These are phyloP conservation scores for Mycogone perniciosa DNA, from an alignment of 2,329 filamentous ascomycete genomes.

Conservation along the genomic window DNA sequence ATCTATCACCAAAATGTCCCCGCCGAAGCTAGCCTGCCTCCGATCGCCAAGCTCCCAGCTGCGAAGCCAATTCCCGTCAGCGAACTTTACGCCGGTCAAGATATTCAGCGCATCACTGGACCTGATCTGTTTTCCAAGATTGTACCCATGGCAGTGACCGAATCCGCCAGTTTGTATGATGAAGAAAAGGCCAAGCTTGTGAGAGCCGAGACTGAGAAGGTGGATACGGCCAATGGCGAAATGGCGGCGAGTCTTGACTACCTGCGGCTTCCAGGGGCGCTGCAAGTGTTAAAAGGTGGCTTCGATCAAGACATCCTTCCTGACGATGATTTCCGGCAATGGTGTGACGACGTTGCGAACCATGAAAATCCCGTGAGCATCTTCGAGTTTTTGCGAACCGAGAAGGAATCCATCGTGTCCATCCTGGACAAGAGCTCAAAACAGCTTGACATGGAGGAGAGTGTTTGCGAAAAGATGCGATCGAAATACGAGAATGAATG, in stretches of 20 bases:
- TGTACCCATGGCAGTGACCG: conserved; percentile 89
- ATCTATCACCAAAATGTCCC: conserved; percentile 95
- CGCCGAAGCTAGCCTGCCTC: conserved; percentile 70
- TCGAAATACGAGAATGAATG: conserved; percentile 94
- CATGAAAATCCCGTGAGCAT: conserved; percentile 73
- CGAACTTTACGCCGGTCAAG: conserved; percentile 93
- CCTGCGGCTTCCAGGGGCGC: conserved; percentile 76
- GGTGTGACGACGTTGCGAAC: conserved; percentile 88
- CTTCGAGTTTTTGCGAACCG: conserved; percentile 70
- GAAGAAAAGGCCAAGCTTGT: conserved; percentile 97
- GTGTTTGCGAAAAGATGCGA: conserved; percentile 97
- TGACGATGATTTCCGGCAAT: conserved; percentile 85
- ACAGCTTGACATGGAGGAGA: conserved; percentile 93
- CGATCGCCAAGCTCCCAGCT: conserved; percentile 84
- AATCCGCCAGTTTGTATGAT: conserved; percentile 93
- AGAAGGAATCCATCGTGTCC: conserved; percentile 68
- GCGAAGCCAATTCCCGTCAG: conserved; percentile 96
- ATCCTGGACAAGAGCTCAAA: conserved; percentile 76
- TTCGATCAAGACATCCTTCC: conserved; percentile 83
- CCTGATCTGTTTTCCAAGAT: conserved; percentile 97
- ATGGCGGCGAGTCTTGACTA: conserved; percentile 96
- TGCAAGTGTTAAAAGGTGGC: conserved; percentile 88
- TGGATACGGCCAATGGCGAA: conserved; percentile 87
- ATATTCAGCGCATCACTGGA: conserved; percentile 94
- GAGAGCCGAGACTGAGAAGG: conserved; percentile 85